These are phyloP conservation scores for Lanzia echinophila DNA, from an alignment of 2,329 filamentous ascomycete species.

Conservation along the genomic window DNA sequence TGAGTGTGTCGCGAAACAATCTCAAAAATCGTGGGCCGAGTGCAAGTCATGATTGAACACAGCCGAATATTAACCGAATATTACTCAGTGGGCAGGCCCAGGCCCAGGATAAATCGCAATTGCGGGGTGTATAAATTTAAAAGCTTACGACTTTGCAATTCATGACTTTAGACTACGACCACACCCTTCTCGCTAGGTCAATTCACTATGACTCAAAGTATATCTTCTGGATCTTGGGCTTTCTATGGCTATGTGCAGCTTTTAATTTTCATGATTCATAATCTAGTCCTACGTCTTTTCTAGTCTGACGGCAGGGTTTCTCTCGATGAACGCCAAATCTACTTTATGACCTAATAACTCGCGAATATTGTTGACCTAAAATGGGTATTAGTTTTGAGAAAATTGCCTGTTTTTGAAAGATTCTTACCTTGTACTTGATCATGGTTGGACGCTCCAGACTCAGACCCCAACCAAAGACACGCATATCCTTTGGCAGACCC, in stretches of 20 bases:
- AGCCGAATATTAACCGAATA: too few relatives aligned
- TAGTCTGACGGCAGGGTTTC: conserved; percentile 82
- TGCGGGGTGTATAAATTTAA: too few relatives aligned
- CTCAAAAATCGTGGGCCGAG: neutral
- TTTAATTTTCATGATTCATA: neutral
- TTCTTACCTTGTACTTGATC: conserved; percentile 37
- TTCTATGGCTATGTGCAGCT: neutral
- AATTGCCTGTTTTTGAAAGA: too few relatives aligned
- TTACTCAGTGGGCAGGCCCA: too few relatives aligned
- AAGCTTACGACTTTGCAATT: too few relatives aligned
- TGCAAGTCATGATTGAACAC: too few relatives aligned
- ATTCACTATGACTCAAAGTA: neutral
- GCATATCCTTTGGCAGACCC: conserved; percentile 85
- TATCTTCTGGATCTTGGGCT: neutral
- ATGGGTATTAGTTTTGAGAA: conserved; percentile 11
- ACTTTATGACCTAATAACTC: conserved; percentile 79
- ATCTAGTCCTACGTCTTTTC: conserved; percentile 26
- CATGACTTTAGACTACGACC: too few relatives aligned
- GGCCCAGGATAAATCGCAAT: too few relatives aligned
- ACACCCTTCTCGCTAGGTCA: too few relatives aligned
- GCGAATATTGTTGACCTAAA: conserved; percentile 48
- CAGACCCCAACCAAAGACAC: conserved; percentile 90
- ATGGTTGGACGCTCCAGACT: conserved; percentile 92
- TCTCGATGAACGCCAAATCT: conserved; percentile 86
- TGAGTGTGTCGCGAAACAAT: neutral